phyloP scores from a whole-genome alignment of 148 eudicot species.

The Fallopia convolvulus region DNA sequence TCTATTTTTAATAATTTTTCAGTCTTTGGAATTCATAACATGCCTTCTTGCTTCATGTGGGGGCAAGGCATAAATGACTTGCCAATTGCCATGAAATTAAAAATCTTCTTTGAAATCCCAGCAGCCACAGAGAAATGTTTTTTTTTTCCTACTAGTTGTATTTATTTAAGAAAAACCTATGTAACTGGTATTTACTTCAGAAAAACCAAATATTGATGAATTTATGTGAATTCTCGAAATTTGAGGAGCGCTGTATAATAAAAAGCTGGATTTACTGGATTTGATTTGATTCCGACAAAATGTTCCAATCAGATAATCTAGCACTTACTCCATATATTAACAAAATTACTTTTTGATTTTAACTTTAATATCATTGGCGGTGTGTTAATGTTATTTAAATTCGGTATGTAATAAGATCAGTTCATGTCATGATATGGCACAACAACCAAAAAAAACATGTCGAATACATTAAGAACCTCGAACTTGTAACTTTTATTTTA shows the following conservation, averaged over 20 bases:
- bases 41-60: slow-evolving; percentile 14
- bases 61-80: slow-evolving; percentile 13
- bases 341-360: neutral
- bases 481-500: too few relatives aligned
- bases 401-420: too few relatives aligned
- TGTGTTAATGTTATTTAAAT: too few relatives aligned
- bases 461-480: too few relatives aligned
- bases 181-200: neutral
- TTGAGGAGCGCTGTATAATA: neutral
- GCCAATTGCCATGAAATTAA: slow-evolving; percentile 1
- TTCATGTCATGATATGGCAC: too few relatives aligned
- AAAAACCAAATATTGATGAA: neutral
- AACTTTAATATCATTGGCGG: too few relatives aligned
- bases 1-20: neutral
- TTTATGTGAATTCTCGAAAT: neutral
- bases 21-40: slow-evolving; percentile 3
- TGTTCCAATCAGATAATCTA: neutral
- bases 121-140: neutral
- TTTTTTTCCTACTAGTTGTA: neutral
- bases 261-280: neutral
- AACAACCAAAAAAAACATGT: too few relatives aligned
- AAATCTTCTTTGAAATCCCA: neutral
- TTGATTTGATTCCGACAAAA: neutral
- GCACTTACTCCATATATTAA: neutral
- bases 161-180: neutral